Conservation (phyloP, 768 basidiomycete genomes). For the Pulveroboletus sp. region DNA sequence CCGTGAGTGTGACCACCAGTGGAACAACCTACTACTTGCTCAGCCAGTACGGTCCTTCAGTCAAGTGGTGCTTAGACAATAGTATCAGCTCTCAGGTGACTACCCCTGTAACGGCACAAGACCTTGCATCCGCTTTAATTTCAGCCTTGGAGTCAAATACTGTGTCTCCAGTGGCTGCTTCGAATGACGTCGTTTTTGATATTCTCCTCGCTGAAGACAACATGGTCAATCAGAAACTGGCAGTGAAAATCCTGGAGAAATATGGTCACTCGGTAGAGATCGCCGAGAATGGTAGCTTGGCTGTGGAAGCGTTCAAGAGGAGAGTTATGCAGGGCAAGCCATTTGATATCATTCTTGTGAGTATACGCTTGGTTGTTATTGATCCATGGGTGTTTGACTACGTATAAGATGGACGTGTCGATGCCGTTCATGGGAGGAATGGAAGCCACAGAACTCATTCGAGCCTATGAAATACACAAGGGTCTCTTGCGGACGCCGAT, state of each 20-base stretch:
- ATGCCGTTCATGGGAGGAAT: constrained; percentile 99
- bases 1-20: constrained; percentile 41
- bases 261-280: constrained; percentile 95
- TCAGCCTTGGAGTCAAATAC: constrained; percentile 95
- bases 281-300: constrained; percentile 93
- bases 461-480: constrained; percentile 74
- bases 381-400: not conserved
- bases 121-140: constrained; percentile 87
- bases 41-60: constrained; percentile 33
- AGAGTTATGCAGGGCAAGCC: constrained; percentile 65
- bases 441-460: constrained; percentile 93
- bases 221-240: constrained; percentile 91
- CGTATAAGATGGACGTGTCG: constrained; percentile 86
- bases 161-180: constrained; percentile 78
- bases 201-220: constrained; percentile 98
- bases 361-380: constrained; percentile 26
- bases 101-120: constrained; percentile 82
- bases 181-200: constrained; percentile 83
- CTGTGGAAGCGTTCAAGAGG: constrained; percentile 87
- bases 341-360: constrained; percentile 88
- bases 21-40: not conserved
- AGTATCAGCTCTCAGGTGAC: constrained; percentile 94
- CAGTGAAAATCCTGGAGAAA: constrained; percentile 93
- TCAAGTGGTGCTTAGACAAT: constrained; percentile 96
- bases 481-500: constrained; percentile 77